phyloP scores from a whole-genome alignment of 371 early-diverging fungal species.

The Mucor racemosus region DNA sequence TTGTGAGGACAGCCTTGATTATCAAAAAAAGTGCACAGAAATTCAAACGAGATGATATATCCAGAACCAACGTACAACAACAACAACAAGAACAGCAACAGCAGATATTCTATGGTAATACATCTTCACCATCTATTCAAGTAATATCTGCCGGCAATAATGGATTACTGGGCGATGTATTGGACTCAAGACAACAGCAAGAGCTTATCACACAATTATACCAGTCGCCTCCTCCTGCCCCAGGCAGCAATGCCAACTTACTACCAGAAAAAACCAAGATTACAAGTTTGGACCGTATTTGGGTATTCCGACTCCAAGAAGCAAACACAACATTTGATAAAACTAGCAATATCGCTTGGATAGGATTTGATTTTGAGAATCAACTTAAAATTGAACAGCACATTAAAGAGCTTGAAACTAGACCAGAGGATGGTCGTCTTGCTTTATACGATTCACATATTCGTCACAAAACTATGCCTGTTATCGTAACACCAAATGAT shows the following conservation, averaged over 20 bases:
- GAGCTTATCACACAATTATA: constrained; percentile 13
- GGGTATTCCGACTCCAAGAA: constrained; percentile 34
- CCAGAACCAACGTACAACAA: background rate
- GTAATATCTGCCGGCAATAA: constrained; percentile 11
- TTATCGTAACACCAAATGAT: constrained; percentile 26
- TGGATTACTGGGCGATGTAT: constrained; percentile 23
- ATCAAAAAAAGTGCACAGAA: constrained; percentile 2
- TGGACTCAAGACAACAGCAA: constrained; percentile 25
- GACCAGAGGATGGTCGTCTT: constrained; percentile 27
- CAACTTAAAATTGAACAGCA: constrained; percentile 27
- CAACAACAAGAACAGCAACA: background rate
- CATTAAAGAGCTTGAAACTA: background rate
- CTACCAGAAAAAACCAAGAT: constrained; percentile 17
- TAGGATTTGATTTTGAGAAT: constrained; percentile 39
- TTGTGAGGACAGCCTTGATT: background rate
- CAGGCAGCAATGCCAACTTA: background rate
- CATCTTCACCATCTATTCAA: constrained; percentile 11
- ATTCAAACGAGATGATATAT: background rate
- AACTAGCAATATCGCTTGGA: constrained; percentile 25
- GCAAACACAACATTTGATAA: background rate
- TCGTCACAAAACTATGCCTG: constrained; percentile 32
- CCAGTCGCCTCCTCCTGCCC: background rate
- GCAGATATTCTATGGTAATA: background rate
- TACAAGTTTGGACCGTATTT: constrained; percentile 29
- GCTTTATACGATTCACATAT: constrained; percentile 43